These are phyloP conservation scores for Epichloe hybrida DNA, from an alignment of 2,329 filamentous ascomycete species.

Conservation along the genomic window DNA sequence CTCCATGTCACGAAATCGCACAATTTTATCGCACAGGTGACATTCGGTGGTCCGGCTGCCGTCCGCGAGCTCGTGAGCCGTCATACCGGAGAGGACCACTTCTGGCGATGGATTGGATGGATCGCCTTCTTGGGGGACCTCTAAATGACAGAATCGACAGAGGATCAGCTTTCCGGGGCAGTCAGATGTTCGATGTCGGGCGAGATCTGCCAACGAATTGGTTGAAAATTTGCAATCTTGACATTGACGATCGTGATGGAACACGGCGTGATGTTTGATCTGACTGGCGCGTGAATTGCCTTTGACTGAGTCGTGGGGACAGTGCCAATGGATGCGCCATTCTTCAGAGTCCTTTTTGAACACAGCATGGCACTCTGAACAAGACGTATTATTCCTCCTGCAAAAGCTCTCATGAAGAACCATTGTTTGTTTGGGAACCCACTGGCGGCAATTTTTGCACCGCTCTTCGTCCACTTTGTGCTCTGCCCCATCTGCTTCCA, in stretches of 20 bases:
- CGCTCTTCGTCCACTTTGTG: slow-evolving; percentile 52
- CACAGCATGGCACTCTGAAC: slow-evolving; percentile 62
- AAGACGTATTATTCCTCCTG: slow-evolving; percentile 73
- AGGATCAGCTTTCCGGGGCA: slow-evolving; percentile 84
- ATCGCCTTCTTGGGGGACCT: slow-evolving; percentile 85
- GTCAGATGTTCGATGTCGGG: slow-evolving; percentile 70
- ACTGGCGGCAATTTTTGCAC: slow-evolving; percentile 86
- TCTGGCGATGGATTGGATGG: slow-evolving; percentile 64
- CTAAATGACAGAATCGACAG: slow-evolving; percentile 90
- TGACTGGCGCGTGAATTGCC: slow-evolving; percentile 53
- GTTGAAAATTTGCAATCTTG: slow-evolving; percentile 52
- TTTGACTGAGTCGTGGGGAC: slow-evolving; percentile 53
- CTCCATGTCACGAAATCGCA: slow-evolving; percentile 82
- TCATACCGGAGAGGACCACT: slow-evolving; percentile 71
- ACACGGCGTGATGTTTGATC: slow-evolving; percentile 58
- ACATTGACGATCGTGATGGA: slow-evolving; percentile 51
- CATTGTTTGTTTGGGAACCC: slow-evolving; percentile 68
- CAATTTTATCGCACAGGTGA: slow-evolving; percentile 79
- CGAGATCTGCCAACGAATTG: slow-evolving; percentile 58
- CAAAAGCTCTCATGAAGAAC: slow-evolving; percentile 91
- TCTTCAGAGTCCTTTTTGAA: slow-evolving; percentile 73
- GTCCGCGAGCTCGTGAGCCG: slow-evolving; percentile 82
- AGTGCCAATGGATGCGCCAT: slow-evolving; percentile 84
- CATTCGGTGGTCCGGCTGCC: slow-evolving; percentile 90
- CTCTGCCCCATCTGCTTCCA: slow-evolving; percentile 12